phyloP scores from a whole-genome alignment of 306 rosid species.

The Alnus rubra region DNA sequence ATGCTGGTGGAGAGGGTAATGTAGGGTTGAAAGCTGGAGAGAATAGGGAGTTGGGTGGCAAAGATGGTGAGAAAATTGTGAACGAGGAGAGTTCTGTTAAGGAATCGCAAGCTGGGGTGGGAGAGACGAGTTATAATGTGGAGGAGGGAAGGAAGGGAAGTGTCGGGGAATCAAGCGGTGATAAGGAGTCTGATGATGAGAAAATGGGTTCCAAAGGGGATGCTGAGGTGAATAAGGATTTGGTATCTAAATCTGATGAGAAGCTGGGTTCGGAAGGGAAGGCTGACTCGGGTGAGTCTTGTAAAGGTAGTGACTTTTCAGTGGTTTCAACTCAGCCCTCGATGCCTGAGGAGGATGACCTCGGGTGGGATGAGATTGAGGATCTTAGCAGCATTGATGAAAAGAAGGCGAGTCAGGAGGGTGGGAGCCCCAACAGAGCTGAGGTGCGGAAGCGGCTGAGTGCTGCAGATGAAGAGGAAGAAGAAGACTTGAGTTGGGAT shows the following conservation, averaged over 20 bases:
- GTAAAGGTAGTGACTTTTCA: constrained; percentile 35
- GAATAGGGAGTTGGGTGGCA: constrained; percentile 26
- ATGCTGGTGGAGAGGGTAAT: constrained; percentile 22
- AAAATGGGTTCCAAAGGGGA: constrained; percentile 33
- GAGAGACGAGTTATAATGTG: constrained; percentile 7
- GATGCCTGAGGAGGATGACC: constrained; percentile 62
- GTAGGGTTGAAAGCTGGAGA: constrained; percentile 15
- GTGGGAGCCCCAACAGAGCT: constrained; percentile 39
- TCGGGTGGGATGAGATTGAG: constrained; percentile 94
- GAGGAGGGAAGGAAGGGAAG: constrained; percentile 20
- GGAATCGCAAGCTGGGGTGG: constrained; percentile 29
- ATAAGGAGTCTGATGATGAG: constrained; percentile 26
- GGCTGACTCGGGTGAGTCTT: constrained; percentile 39
- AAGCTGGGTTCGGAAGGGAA: constrained; percentile 30
- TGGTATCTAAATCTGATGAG: constrained; percentile 32
- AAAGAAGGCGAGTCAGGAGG: constrained; percentile 42
- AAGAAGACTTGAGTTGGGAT: constrained; percentile 89
- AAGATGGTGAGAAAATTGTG: constrained; percentile 27
- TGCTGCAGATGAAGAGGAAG: constrained; percentile 72
- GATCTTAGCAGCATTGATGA: constrained; percentile 77
- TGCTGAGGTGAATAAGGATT: constrained; percentile 39
- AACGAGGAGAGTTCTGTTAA: constrained; percentile 25
- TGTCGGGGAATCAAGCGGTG: constrained; percentile 26
- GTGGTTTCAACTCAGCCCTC: constrained; percentile 40
- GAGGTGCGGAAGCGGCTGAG: constrained; percentile 66